Evolutionary conservation across 2,329 filamentous ascomycete genomes (phyloP).

Genomic region (Aspergillus luchuensis): DNA sequence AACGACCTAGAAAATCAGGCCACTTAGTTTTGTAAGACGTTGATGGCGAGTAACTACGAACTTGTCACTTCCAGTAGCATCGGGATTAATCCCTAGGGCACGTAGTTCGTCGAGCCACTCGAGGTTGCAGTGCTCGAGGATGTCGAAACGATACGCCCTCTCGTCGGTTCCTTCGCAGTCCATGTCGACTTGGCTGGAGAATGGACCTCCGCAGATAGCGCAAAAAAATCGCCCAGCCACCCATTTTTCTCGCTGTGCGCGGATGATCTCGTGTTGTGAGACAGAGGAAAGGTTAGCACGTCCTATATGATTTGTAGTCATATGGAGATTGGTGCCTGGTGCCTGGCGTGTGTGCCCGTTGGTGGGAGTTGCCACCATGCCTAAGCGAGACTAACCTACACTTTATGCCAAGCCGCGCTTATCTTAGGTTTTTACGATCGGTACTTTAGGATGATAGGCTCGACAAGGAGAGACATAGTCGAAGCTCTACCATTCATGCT

Average conservation of each 20-base stretch:
- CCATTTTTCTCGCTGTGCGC: background rate
- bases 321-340: no score
- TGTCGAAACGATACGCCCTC: conserved; percentile 7
- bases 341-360: no score
- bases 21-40: background rate
- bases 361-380: no score
- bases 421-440: no score
- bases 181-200: conserved; percentile 10
- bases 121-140: conserved; percentile 7
- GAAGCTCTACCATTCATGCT: no score
- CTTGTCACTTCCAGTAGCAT: conserved; percentile 6
- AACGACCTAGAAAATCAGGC: background rate
- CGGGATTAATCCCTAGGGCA: conserved; percentile 1
- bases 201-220: conserved; percentile 6
- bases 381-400: no score
- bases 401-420: no score
- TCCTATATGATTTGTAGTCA: no score
- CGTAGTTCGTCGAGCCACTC: conserved; percentile 7
- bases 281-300: no score
- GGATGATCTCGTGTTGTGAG: no score
- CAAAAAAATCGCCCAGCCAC: conserved; percentile 5
- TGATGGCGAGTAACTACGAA: background rate
- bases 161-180: conserved; percentile 8
- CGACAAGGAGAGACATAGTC: no score
- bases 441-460: no score